Conservation (phyloP, 768 basidiomycete genomes). For the Mycena filopes region DNA sequence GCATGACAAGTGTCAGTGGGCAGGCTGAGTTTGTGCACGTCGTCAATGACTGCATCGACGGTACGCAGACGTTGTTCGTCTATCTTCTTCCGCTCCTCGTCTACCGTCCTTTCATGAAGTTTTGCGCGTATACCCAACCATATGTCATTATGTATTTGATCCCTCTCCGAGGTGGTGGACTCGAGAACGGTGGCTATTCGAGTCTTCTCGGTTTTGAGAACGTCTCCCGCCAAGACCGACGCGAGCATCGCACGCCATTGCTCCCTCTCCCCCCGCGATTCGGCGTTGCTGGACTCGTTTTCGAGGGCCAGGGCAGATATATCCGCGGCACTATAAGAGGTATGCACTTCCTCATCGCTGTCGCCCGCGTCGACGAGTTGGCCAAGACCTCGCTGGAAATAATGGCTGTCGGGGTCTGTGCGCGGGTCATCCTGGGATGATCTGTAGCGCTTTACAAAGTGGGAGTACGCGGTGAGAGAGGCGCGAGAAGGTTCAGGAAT, state of each 20-base stretch:
- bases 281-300: conserved; percentile 71
- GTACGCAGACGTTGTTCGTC: conserved; percentile 86
- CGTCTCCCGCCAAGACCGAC: conserved; percentile 93
- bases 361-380: conserved; percentile 76
- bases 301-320: conserved; percentile 66
- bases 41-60: conserved; percentile 86
- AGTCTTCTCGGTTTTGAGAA: conserved; percentile 94
- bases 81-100: conserved; percentile 83
- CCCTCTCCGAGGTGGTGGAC: conserved; percentile 74
- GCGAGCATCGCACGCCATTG: conserved; percentile 97
- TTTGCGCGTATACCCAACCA: conserved; percentile 94
- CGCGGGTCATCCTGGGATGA: conserved; percentile 73
- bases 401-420: conserved; percentile 86
- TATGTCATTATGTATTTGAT: conserved; percentile 72
- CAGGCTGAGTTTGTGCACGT: conserved; percentile 82
- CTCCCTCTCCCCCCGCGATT: conserved; percentile 79
- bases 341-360: conserved; percentile 80
- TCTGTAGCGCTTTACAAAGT: conserved; percentile 82
- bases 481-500: conserved; percentile 37
- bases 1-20: conserved; percentile 46
- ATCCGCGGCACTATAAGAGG: conserved; percentile 51
- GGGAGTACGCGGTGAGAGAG: conserved; percentile 71
- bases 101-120: conserved; percentile 80
- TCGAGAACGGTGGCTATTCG: conserved; percentile 87
- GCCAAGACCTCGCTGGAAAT: conserved; percentile 77